These are phyloP conservation scores for Kwoniella europaea DNA, from an alignment of 768 basidiomycete genomes.

Conservation along the genomic window DNA sequence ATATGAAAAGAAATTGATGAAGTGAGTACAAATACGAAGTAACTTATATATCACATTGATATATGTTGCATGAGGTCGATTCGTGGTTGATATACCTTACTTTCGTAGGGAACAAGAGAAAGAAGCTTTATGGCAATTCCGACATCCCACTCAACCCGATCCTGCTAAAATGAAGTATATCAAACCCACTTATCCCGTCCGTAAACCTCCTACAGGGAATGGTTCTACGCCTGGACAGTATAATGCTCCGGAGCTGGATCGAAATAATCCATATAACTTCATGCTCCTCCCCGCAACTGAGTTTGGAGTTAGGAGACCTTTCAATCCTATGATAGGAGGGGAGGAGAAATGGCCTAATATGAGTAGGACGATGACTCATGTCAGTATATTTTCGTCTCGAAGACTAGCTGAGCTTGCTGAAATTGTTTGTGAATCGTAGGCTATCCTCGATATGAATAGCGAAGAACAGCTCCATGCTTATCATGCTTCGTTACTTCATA, in stretches of 20 bases:
- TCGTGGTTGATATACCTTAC: neutral
- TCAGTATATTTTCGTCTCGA: constrained; percentile 22
- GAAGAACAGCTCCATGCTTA: constrained; percentile 42
- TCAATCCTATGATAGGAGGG: constrained; percentile 34
- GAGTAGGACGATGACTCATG: constrained; percentile 54
- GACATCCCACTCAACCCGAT: constrained; percentile 24
- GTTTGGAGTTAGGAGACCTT: constrained; percentile 49
- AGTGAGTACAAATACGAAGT: constrained; percentile 28
- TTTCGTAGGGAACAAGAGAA: constrained; percentile 30
- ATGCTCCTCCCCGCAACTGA: constrained; percentile 45
- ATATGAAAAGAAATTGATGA: constrained; percentile 27
- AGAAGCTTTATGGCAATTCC: constrained; percentile 22
- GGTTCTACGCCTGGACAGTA: neutral
- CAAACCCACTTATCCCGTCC: constrained; percentile 6
- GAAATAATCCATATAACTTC: constrained; percentile 25
- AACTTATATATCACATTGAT: neutral
- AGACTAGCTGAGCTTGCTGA: neutral
- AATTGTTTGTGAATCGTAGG: constrained; percentile 15
- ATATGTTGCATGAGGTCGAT: neutral
- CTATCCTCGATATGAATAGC: constrained; percentile 33
- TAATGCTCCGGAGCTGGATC: neutral
- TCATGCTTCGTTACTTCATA: constrained; percentile 10
- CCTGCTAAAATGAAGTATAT: neutral
- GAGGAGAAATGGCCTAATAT: constrained; percentile 52
- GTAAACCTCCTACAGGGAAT: neutral